Conservation (phyloP, 2,329 filamentous ascomycete genomes). For the Diaporthe citri region DNA sequence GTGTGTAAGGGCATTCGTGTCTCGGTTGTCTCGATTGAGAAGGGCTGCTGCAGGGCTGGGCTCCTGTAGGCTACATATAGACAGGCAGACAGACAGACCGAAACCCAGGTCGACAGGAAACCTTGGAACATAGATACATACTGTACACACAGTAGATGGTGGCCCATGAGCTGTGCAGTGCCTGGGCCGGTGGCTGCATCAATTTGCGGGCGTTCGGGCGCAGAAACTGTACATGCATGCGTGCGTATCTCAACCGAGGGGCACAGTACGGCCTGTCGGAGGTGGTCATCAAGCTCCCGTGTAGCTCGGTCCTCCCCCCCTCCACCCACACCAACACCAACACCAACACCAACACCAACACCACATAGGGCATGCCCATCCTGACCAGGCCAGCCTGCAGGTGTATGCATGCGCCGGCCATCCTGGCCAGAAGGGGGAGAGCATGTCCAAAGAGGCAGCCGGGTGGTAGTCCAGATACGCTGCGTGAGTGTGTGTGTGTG, state of each 20-base stretch:
- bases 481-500: background rate
- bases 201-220: background rate
- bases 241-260: background rate
- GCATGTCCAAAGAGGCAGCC: constrained; percentile 21
- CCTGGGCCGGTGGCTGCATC: constrained; percentile 17
- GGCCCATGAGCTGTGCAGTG: background rate
- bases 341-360: constrained; percentile 5
- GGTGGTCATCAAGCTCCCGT: constrained; percentile 2
- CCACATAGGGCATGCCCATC: background rate
- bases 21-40: constrained; percentile 11
- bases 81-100: background rate
- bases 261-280: background rate
- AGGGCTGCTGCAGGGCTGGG: constrained; percentile 21
- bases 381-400: constrained; percentile 18
- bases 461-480: background rate
- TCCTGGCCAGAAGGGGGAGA: background rate
- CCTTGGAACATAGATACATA: background rate
- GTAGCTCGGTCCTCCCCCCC: too few relatives aligned
- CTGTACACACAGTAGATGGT: background rate
- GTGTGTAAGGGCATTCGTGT: background rate
- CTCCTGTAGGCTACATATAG: constrained; percentile 3
- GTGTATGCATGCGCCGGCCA: background rate
- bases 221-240: background rate
- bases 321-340: background rate
- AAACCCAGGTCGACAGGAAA: too few relatives aligned